Evolutionary conservation across 768 basidiomycete genomes (phyloP).

Genomic region (Xerocomellus amylosporus): DNA sequence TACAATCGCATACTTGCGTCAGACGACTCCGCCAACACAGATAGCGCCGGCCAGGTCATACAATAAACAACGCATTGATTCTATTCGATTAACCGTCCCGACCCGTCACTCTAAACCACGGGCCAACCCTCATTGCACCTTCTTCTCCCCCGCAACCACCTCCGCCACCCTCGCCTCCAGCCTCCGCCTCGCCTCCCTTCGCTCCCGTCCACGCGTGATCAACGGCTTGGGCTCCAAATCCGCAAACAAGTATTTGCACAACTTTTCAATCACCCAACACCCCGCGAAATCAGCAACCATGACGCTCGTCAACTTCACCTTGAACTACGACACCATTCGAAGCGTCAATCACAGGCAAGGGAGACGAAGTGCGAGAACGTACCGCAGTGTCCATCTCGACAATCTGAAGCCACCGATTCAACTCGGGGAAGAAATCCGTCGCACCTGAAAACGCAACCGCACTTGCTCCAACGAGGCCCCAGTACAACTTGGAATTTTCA

Average conservation of each 20-base stretch:
- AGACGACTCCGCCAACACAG: no score
- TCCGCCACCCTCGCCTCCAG: slow-evolving; percentile 37
- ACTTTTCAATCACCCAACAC: slow-evolving; percentile 79
- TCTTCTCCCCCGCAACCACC: slow-evolving; percentile 33
- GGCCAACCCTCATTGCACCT: slow-evolving; percentile 34
- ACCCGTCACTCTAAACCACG: background rate
- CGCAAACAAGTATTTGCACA: slow-evolving; percentile 85
- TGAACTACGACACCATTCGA: slow-evolving; percentile 66
- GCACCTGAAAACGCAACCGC: slow-evolving; percentile 92
- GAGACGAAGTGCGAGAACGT: slow-evolving; percentile 31
- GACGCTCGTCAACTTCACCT: slow-evolving; percentile 64
- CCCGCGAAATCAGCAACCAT: slow-evolving; percentile 91
- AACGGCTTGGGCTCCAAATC: slow-evolving; percentile 82
- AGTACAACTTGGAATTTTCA: slow-evolving; percentile 92
- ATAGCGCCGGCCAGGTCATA: no score
- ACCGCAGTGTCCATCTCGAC: slow-evolving; percentile 83
- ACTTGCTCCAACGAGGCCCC: slow-evolving; percentile 85
- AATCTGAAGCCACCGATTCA: slow-evolving; percentile 95
- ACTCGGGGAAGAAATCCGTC: slow-evolving; percentile 91
- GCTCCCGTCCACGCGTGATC: slow-evolving; percentile 80
- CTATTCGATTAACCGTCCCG: background rate
- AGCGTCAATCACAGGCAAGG: background rate
- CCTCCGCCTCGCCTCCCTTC: slow-evolving; percentile 60
- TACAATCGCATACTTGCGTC: no score
- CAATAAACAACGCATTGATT: background rate